phyloP scores from a whole-genome alignment of 106 monocot genomes.

The Acorus calamus region DNA sequence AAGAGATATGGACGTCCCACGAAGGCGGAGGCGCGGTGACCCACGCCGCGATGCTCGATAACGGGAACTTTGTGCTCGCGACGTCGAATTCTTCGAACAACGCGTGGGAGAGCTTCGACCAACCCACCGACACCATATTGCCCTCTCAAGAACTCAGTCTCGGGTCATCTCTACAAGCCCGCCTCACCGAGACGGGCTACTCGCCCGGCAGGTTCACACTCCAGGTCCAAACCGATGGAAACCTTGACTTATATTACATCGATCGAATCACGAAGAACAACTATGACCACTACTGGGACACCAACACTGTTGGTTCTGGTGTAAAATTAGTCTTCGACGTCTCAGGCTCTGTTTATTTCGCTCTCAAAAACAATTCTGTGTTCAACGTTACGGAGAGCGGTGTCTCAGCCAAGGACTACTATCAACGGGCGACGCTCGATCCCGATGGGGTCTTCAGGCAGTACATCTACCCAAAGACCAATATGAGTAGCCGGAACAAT shows the following conservation, averaged over 20 bases:
- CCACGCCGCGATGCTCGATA: too few relatives aligned
- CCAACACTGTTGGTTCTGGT: neutral
- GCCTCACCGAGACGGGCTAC: conserved; percentile 1
- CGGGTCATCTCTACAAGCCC: neutral
- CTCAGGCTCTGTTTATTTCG: neutral
- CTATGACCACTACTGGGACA: conserved; percentile 5
- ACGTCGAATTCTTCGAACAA: too few relatives aligned
- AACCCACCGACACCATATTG: too few relatives aligned
- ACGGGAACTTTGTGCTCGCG: too few relatives aligned
- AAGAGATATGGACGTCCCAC: too few relatives aligned
- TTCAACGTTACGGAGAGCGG: neutral
- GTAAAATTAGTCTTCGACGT: neutral
- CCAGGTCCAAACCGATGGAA: conserved; percentile 2
- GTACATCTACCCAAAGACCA: conserved; percentile 4
- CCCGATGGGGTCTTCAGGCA: conserved; percentile 11
- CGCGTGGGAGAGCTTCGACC: too few relatives aligned
- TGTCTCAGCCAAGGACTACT: neutral
- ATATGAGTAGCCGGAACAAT: neutral
- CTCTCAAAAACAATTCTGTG: neutral
- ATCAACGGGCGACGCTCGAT: conserved; percentile 7
- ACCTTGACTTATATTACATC: conserved; percentile 3
- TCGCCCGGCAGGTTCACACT: conserved; percentile 14
- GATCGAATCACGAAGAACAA: too few relatives aligned
- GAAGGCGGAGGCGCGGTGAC: too few relatives aligned
- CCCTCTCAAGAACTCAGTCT: too few relatives aligned